phyloP scores from a whole-genome alignment of 2,329 filamentous ascomycete species.

The Scytalidium sp. region DNA sequence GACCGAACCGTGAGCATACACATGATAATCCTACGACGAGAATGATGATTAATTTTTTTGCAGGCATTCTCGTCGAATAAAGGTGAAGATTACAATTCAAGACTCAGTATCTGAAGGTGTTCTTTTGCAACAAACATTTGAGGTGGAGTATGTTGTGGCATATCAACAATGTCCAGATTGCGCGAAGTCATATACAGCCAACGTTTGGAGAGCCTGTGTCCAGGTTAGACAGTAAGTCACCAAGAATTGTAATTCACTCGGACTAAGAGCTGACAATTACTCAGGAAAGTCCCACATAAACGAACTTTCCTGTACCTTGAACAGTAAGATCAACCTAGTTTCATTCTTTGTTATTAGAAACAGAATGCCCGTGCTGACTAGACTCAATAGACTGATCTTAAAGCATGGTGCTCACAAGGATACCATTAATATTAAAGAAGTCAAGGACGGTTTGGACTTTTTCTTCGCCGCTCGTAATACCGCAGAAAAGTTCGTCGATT shows the following conservation, averaged over 20 bases:
- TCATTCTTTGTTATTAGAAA: too few relatives aligned
- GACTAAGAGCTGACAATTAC: slow-evolving; percentile 13
- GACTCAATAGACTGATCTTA: slow-evolving; percentile 69
- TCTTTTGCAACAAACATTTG: slow-evolving; percentile 86
- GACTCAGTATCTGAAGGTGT: slow-evolving; percentile 60
- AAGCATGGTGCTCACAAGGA: slow-evolving; percentile 91
- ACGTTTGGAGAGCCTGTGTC: slow-evolving; percentile 90
- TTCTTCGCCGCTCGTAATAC: slow-evolving; percentile 89
- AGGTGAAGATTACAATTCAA: slow-evolving; percentile 94
- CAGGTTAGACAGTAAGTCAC: slow-evolving; percentile 81
- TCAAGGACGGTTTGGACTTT: slow-evolving; percentile 93
- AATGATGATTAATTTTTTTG: neutral
- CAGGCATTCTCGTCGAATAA: slow-evolving; percentile 80
- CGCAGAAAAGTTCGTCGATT: slow-evolving; percentile 89
- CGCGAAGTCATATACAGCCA: slow-evolving; percentile 92
- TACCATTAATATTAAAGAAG: slow-evolving; percentile 97
- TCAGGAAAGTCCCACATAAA: slow-evolving; percentile 85
- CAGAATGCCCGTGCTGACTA: too few relatives aligned
- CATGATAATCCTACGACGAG: neutral
- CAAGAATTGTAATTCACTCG: too few relatives aligned
- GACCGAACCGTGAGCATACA: slow-evolving; percentile 68
- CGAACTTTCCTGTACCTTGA: slow-evolving; percentile 80
- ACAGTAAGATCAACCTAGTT: slow-evolving; percentile 54
- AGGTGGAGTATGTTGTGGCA: slow-evolving; percentile 87
- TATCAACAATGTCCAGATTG: slow-evolving; percentile 95